A percentile compares a stretch with the other conserved stretches of the same genome.
Conservation (phyloP, 164 flowering plant species). For the Piper longum region DNA sequence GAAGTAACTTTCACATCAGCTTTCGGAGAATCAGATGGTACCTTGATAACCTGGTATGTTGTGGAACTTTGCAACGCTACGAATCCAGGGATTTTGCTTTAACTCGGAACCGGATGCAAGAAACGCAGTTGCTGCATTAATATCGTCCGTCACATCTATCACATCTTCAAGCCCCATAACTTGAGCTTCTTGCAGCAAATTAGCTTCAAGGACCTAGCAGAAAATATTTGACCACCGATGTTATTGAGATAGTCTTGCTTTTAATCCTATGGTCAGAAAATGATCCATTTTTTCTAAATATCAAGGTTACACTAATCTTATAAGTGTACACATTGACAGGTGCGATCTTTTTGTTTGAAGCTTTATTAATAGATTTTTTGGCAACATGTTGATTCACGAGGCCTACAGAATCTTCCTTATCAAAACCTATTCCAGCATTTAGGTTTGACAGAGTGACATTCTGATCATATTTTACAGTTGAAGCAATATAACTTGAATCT, state of each 20-base stretch:
- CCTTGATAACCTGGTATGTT: slow-evolving; percentile 84
- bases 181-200: slow-evolving; percentile 65
- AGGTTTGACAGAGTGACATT: slow-evolving; percentile 12
- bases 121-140: slow-evolving; percentile 70
- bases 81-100: slow-evolving; percentile 87
- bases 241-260: neutral
- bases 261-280: neutral
- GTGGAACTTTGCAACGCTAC: slow-evolving; percentile 79
- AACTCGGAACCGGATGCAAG: slow-evolving; percentile 62
- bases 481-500: slow-evolving; percentile 12
- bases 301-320: slow-evolving; percentile 31
- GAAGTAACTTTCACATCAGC: neutral
- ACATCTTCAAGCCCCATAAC: slow-evolving; percentile 83
- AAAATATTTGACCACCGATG: neutral
- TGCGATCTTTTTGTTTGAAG: slow-evolving; percentile 22
- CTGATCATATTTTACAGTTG: slow-evolving; percentile 13
- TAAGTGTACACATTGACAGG: slow-evolving; percentile 56
- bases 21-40: slow-evolving; percentile 11
- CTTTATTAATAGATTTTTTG: slow-evolving; percentile 14
- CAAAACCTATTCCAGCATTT: slow-evolving; percentile 15
- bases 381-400: slow-evolving; percentile 11
- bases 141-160: slow-evolving; percentile 65
- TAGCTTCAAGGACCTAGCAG: slow-evolving; percentile 71
- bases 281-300: neutral
- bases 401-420: slow-evolving; percentile 23